phyloP scores from a whole-genome alignment of 2,329 filamentous ascomycete species.

The Colletotrichum sojae region DNA sequence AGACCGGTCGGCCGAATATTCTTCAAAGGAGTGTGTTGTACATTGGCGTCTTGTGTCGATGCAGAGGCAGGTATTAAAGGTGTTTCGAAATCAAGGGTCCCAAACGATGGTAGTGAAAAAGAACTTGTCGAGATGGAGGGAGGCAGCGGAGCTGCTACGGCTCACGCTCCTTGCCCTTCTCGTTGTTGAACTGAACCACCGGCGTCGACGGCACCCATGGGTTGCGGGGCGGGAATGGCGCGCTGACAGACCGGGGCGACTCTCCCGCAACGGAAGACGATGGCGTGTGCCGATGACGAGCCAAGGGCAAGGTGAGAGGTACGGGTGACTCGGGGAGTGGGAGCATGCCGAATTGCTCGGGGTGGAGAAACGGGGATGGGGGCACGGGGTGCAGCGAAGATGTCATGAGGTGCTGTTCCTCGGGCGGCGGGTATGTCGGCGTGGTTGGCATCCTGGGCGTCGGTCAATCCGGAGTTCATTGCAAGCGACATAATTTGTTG shows the following conservation, averaged over 20 bases:
- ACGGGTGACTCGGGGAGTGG: conserved; percentile 62
- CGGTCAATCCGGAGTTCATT: conserved; percentile 68
- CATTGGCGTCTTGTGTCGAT: conserved; percentile 52
- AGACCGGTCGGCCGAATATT: conserved; percentile 41
- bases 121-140: conserved; percentile 47
- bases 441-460: conserved; percentile 66
- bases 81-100: conserved; percentile 41
- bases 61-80: conserved; percentile 47
- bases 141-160: conserved; percentile 54
- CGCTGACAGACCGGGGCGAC: conserved; percentile 49
- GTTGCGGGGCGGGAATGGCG: conserved; percentile 39
- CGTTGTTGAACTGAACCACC: conserved; percentile 29
- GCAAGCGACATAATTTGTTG: conserved; percentile 52
- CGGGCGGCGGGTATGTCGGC: conserved; percentile 60
- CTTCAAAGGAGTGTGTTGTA: conserved; percentile 51
- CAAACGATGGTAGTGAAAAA: conserved; percentile 41
- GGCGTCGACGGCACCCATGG: conserved; percentile 24
- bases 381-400: conserved; percentile 55
- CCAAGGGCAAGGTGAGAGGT: conserved; percentile 50
- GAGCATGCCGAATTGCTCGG: conserved; percentile 60
- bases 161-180: conserved; percentile 44
- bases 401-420: conserved; percentile 56
- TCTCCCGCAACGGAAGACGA: conserved; percentile 41
- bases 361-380: conserved; percentile 61
- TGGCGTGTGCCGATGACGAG: conserved; percentile 53